Conservation (phyloP, 768 basidiomycete species). For the Phaeotremella skinneri region DNA sequence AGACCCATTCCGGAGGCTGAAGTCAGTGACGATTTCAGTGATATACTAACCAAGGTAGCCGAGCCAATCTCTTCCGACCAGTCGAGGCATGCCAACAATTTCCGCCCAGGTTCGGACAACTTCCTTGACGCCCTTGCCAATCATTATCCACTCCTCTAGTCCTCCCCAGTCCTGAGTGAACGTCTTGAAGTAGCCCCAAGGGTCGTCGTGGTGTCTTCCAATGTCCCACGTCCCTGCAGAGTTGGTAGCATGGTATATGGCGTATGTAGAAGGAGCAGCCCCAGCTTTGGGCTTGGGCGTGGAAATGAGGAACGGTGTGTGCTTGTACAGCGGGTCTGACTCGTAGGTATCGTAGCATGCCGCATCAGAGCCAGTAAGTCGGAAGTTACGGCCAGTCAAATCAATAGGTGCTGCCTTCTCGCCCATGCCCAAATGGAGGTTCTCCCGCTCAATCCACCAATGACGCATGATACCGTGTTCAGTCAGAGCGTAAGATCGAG, state of each 20-base stretch:
- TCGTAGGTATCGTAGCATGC: constrained; percentile 45
- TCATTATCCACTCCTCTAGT: constrained; percentile 44
- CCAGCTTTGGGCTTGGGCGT: constrained; percentile 23
- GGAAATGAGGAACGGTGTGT: constrained; percentile 47
- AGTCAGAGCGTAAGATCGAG: constrained; percentile 37
- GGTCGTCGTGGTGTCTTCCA: constrained; percentile 39
- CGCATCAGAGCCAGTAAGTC: constrained; percentile 38
- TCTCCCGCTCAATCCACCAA: constrained; percentile 25
- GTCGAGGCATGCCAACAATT: constrained; percentile 38
- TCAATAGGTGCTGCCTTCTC: constrained; percentile 48
- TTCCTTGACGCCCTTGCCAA: constrained; percentile 36
- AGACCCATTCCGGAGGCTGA: constrained; percentile 45
- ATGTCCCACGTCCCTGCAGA: constrained; percentile 45
- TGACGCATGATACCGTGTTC: constrained; percentile 40
- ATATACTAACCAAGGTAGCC: constrained; percentile 43
- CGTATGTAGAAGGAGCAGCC: constrained; percentile 19
- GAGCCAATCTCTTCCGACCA: constrained; percentile 45
- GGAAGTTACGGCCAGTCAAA: constrained; percentile 35
- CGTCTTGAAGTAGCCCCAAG: constrained; percentile 44
- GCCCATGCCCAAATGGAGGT: constrained; percentile 44
- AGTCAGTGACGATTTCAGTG: neutral
- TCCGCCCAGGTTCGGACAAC: constrained; percentile 40
- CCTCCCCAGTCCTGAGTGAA: constrained; percentile 47
- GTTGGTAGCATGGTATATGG: constrained; percentile 38
- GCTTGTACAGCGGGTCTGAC: constrained; percentile 50